Percentiles rank a stretch among this genome's conserved stretches.
Conservation (phyloP, 352 stramenopile genomes). For the Phytopythium chamaehyphon region DNA sequence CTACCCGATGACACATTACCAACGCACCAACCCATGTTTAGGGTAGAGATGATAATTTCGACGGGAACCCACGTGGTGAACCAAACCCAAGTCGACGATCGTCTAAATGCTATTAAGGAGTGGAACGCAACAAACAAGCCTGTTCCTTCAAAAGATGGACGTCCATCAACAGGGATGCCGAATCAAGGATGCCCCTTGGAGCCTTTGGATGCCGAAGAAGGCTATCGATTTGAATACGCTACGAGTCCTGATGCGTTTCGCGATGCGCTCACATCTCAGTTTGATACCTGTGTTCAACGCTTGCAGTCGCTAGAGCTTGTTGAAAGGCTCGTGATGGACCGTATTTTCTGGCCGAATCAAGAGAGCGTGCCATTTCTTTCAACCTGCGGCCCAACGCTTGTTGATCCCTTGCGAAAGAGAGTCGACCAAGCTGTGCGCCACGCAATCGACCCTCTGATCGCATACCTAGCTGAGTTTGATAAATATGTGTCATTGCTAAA, state of each 20-base stretch:
- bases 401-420: constrained; percentile 36
- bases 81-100: constrained; percentile 40
- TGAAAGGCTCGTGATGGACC: constrained; percentile 93
- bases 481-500: constrained; percentile 89
- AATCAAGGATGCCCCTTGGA: constrained; percentile 50
- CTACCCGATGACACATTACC: neutral
- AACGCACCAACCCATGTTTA: constrained; percentile 64
- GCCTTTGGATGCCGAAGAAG: constrained; percentile 31
- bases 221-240: constrained; percentile 77
- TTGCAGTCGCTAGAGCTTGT: constrained; percentile 88
- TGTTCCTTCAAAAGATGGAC: constrained; percentile 22
- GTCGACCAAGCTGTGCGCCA: constrained; percentile 42
- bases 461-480: constrained; percentile 82
- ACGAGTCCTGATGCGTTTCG: constrained; percentile 66
- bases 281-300: constrained; percentile 77
- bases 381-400: constrained; percentile 3
- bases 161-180: neutral
- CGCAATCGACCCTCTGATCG: constrained; percentile 50
- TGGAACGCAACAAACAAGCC: constrained; percentile 55
- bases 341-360: constrained; percentile 93
- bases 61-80: constrained; percentile 51
- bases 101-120: constrained; percentile 52
- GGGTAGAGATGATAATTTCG: constrained; percentile 70
- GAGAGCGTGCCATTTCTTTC: constrained; percentile 87
- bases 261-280: constrained; percentile 58